Conservation (phyloP, 2,329 filamentous ascomycete genomes). For the Pestalotiopsis sp. region DNA sequence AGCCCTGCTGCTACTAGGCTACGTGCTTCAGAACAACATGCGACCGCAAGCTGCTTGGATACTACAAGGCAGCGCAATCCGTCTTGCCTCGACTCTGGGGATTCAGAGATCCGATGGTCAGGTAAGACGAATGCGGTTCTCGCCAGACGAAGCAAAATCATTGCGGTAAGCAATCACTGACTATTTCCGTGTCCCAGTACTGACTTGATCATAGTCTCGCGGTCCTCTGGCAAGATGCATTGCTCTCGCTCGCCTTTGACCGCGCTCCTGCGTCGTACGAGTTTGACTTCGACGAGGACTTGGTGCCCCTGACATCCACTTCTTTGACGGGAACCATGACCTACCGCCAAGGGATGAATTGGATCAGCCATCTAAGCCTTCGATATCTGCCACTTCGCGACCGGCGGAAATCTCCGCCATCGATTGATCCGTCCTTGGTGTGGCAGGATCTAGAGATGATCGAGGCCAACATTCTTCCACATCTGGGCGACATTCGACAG, state of each 20-base stretch:
- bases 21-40: conserved; percentile 4
- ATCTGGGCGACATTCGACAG: neutral
- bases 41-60: neutral
- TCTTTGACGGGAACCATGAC: neutral
- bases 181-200: no score
- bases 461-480: neutral
- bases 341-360: neutral
- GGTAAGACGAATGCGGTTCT: neutral
- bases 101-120: neutral
- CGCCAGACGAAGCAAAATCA: neutral
- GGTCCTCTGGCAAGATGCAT: neutral
- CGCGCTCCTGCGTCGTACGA: neutral
- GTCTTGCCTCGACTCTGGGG: neutral
- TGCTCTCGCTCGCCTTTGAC: neutral
- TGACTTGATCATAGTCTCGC: conserved; percentile 1
- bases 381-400: neutral
- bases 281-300: neutral
- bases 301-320: neutral
- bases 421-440: neutral
- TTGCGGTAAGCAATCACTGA: neutral
- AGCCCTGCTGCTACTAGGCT: neutral
- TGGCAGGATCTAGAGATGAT: conserved; percentile 1
- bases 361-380: neutral
- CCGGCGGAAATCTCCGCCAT: neutral
- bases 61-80: neutral